Base-by-base conservation (phyloP, 257 asterid species). In the Datura wrightii region DNA sequence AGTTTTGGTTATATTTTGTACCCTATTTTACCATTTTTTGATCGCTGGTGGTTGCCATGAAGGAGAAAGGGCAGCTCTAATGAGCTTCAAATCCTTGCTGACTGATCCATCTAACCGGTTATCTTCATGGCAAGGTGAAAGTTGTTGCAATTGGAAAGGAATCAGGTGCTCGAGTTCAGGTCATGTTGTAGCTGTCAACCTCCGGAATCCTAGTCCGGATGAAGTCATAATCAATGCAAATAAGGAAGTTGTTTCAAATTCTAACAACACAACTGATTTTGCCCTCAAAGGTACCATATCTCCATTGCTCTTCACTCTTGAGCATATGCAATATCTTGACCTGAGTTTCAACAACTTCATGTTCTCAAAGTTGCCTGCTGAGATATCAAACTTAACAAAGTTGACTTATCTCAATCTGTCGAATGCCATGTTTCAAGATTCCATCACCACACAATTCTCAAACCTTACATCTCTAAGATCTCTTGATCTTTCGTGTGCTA, bases 331-430 rank as follows among this genome's bases (percentile, higher is more conserved):
- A 37, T 72, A 83, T 71, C 86, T 83, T 52, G 86, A 83, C n/a
- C 48, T 83, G 82, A 83, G 86, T 83, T 72, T 36, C 69, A 83
- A 83, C 39, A 44, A 83, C 52, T 83, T 72, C 59, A 18, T 71
- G 74, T 58, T 14, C 48, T 83, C 86, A 3, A 83, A 72, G 48
- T 41, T 72, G 7, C 86, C 83, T 36, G 13, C 31, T 41, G 82
- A 67, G 63, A 48, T 83, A 58, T 71, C 83, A 0, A 83, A 71
- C 79, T 48, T 55, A 60, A 83, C 82, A 41, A 58, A 56, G 44
- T 65, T 83, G 42, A 56, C 69, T 8, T 83, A 83, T 52, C 82
- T 83, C 19, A 83, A 72, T 65, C 82, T 83, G 36, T 83, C 86
- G 8, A 83, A 83, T 56, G 50, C 83, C 3, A 71, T 72, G 74